Percentiles rank a stretch among this genome's conserved stretches.
Evolutionary conservation across 305 asterid species (phyloP).

Genomic region (Fraxinus latifolia): DNA sequence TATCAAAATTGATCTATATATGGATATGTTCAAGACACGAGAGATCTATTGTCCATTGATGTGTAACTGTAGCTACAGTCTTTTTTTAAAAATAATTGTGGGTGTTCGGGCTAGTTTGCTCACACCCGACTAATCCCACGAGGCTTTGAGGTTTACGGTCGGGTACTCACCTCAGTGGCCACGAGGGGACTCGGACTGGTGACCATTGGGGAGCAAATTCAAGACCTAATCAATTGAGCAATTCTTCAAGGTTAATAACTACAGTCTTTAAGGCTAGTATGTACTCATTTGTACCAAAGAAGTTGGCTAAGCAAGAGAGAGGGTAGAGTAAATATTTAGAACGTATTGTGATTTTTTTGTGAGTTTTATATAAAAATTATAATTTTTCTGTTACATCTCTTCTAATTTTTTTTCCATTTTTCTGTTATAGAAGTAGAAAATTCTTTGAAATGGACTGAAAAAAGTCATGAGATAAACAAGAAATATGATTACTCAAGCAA

Average conservation of each 20-base stretch:
- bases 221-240: no score
- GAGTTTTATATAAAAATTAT: not conserved
- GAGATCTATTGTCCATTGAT: not conserved
- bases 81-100: no score
- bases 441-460: not conserved
- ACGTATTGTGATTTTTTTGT: not conserved
- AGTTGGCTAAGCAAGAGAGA: not conserved
- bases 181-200: no score
- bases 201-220: no score
- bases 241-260: no score
- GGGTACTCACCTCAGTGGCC: no score
- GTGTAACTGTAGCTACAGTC: not conserved
- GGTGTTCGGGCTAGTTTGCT: no score
- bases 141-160: no score
- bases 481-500: not conserved
- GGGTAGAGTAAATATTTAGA: not conserved
- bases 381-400: not conserved
- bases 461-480: not conserved
- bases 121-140: no score
- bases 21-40: not conserved
- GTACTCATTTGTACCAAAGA: not conserved
- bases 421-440: not conserved
- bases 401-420: not conserved
- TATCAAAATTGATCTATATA: not conserved
- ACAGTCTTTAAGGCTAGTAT: not conserved